phyloP scores from a whole-genome alignment of 2,329 filamentous ascomycete species.

The Metarhizium brunneum region DNA sequence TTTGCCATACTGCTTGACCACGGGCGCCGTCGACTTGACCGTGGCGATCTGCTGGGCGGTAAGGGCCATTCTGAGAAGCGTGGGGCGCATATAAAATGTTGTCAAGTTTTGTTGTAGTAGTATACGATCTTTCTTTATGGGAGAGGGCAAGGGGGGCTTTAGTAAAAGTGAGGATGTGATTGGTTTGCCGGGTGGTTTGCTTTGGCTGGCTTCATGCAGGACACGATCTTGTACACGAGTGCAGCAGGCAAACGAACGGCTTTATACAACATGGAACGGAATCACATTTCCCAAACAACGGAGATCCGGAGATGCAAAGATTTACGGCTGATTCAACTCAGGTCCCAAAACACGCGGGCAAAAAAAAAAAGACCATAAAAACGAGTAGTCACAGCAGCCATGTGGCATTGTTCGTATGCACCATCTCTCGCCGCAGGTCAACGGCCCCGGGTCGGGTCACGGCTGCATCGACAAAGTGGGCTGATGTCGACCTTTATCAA shows the following conservation, averaged over 20 bases:
- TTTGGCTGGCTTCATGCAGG: too few relatives aligned
- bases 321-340: not conserved
- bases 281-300: not conserved
- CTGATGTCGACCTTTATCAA: not conserved
- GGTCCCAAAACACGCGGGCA: not conserved
- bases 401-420: not conserved
- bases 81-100: not conserved
- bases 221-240: too few relatives aligned
- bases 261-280: not conserved
- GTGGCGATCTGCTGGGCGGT: constrained; percentile 56
- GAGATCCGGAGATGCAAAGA: constrained; percentile 2
- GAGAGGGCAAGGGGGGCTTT: not conserved
- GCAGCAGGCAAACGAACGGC: not conserved
- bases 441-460: not conserved
- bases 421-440: not conserved
- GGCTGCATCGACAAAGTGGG: not conserved
- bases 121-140: too few relatives aligned
- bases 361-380: not conserved
- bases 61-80: constrained; percentile 33
- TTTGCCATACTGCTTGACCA: constrained; percentile 58
- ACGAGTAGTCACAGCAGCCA: not conserved
- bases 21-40: constrained; percentile 69
- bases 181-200: not conserved
- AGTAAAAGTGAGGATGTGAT: not conserved
- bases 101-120: too few relatives aligned